Percentiles rank a stretch among this genome's conserved stretches.
Evolutionary conservation across 768 basidiomycete species (phyloP).

Genomic region (Tulasnella sp.): DNA sequence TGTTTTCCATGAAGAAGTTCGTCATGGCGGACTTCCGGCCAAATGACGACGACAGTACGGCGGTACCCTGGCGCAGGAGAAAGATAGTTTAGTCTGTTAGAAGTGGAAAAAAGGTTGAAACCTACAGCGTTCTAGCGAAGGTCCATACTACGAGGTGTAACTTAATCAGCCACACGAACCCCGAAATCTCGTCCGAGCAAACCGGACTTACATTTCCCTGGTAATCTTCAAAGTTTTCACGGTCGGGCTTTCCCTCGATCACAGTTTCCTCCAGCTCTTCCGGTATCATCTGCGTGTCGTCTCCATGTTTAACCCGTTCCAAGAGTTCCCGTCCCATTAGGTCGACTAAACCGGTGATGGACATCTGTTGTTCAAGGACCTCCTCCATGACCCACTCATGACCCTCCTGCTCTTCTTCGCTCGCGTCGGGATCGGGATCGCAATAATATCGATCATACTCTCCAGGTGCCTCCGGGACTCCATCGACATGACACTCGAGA

Average conservation of each 20-base stretch:
- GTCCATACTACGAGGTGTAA: conserved; percentile 36
- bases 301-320: background rate
- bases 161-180: background rate
- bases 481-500: conserved; percentile 41
- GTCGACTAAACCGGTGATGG: conserved; percentile 41
- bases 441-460: background rate
- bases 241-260: conserved; percentile 45
- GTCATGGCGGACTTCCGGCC: background rate
- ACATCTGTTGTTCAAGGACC: conserved; percentile 37
- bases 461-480: background rate
- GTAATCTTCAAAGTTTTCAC: conserved; percentile 50
- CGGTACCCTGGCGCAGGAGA: conserved; percentile 39
- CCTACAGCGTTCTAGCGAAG: conserved; percentile 45
- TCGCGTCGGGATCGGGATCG: background rate
- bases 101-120: conserved; percentile 27
- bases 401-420: conserved; percentile 33
- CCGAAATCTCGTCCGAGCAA: too few species aligned
- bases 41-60: conserved; percentile 46
- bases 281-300: background rate
- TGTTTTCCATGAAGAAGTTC: background rate
- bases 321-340: conserved; percentile 43
- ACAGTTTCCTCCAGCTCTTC: conserved; percentile 35
- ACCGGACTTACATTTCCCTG: conserved; percentile 47
- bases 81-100: conserved; percentile 34
- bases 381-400: conserved; percentile 30